Evolutionary conservation across 139 green algal species (phyloP).

Genomic region (Coccomyxa sp.): DNA sequence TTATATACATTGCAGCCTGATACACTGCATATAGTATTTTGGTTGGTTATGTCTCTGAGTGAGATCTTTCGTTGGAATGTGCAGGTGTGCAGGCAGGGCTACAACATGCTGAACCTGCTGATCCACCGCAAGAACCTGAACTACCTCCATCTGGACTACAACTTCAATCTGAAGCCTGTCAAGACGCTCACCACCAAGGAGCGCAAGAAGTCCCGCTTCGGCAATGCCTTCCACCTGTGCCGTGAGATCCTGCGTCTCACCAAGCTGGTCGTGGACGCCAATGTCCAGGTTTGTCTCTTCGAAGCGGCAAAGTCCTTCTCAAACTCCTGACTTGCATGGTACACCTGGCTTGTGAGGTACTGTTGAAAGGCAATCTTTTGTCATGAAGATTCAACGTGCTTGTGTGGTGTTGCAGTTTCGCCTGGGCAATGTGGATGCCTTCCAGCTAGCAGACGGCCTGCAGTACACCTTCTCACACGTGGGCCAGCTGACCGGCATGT

Average conservation of each 20-base stretch:
- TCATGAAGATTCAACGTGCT: not conserved
- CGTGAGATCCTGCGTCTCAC: conserved; percentile 98
- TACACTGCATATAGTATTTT: too few relatives aligned
- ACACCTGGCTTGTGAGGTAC: not conserved
- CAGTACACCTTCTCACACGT: conserved; percentile 99
- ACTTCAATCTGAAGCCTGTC: conserved; percentile 99
- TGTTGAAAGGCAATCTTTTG: not conserved
- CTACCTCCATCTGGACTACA: conserved; percentile 99
- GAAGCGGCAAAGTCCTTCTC: not conserved
- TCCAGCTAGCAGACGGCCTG: conserved; percentile 98
- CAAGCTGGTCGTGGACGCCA: conserved; percentile 97
- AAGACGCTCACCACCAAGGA: conserved; percentile 99
- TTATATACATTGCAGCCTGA: too few relatives aligned
- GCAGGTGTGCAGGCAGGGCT: conserved; percentile 97
- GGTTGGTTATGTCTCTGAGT: too few relatives aligned
- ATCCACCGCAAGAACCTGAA: conserved; percentile 99
- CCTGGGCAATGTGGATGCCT: conserved; percentile 98
- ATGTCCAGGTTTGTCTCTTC: conserved; percentile 84
- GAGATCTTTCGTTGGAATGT: not conserved
- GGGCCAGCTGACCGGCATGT: conserved; percentile 97
- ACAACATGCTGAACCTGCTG: conserved; percentile 99
- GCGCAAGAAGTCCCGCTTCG: conserved; percentile 98
- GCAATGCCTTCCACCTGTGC: conserved; percentile 99
- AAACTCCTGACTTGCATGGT: not conserved
- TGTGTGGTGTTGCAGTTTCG: conserved; percentile 27